A percentile compares a stretch with the other conserved stretches of the same genome.
Evolutionary conservation across 1,139 yeast genomes (phyloP).

Genomic region (Geotrichum siamense): DNA sequence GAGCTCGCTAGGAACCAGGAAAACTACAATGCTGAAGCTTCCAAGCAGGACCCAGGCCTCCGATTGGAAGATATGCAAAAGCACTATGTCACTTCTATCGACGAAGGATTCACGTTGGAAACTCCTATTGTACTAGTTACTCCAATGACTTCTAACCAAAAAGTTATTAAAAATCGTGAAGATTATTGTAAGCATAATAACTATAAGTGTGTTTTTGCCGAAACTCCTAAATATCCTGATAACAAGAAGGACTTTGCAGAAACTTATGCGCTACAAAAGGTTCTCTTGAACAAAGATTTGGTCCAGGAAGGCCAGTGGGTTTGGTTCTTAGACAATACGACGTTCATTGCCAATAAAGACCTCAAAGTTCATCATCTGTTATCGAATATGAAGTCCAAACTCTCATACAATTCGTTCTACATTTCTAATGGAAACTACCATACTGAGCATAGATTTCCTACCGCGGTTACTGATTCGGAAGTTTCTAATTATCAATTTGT

Average conservation of each 20-base stretch:
- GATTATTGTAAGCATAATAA: slow-evolving; percentile 9
- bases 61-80: slow-evolving; percentile 5
- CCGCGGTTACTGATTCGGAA: neutral
- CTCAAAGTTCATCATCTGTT: neutral
- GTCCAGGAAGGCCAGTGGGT: slow-evolving; percentile 12
- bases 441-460: slow-evolving; percentile 10
- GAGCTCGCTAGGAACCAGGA: neutral
- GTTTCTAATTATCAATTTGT: neutral
- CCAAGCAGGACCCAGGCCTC: slow-evolving; percentile 4
- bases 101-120: neutral
- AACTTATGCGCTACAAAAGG: neutral
- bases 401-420: slow-evolving; percentile 8
- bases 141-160: neutral
- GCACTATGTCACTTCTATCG: neutral
- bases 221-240: neutral
- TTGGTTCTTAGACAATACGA: slow-evolving; percentile 6
- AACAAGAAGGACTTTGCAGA: neutral
- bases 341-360: slow-evolving; percentile 8
- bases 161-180: slow-evolving; percentile 9
- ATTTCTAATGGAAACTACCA: slow-evolving; percentile 8
- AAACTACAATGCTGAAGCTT: slow-evolving; percentile 6
- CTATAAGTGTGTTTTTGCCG: slow-evolving; percentile 11
- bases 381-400: slow-evolving; percentile 3
- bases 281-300: neutral
- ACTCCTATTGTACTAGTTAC: slow-evolving; percentile 3